Evolutionary conservation across 768 basidiomycete species (phyloP).

Genomic region (Boletus eberwhitei): DNA sequence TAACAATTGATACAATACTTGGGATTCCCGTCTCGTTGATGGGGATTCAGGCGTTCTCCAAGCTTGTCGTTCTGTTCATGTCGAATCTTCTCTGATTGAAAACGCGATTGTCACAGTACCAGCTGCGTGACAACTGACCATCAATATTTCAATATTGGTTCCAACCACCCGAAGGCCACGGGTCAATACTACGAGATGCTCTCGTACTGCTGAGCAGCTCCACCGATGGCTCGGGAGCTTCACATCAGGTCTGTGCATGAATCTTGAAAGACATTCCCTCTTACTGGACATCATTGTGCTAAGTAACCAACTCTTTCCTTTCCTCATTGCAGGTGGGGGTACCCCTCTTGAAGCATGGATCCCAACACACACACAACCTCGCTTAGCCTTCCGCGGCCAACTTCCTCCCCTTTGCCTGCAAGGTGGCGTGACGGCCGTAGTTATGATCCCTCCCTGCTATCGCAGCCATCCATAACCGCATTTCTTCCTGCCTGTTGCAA

Average conservation of each 20-base stretch:
- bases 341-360: conserved; percentile 17
- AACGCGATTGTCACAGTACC: conserved; percentile 15
- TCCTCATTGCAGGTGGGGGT: conserved; percentile 14
- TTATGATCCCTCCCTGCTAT: conserved; percentile 21
- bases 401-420: conserved; percentile 27
- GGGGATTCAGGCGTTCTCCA: conserved; percentile 3
- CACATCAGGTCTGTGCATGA: conserved; percentile 5
- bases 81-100: conserved; percentile 16
- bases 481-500: conserved; percentile 25
- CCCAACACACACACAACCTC: conserved; percentile 21
- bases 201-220: background rate
- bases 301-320: conserved; percentile 1
- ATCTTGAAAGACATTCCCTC: conserved; percentile 10
- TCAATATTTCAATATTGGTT: background rate
- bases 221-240: conserved; percentile 1
- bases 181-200: background rate
- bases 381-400: conserved; percentile 26
- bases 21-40: conserved; percentile 15
- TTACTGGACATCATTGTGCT: conserved; percentile 6
- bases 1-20: conserved; percentile 4
- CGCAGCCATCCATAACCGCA: conserved; percentile 23
- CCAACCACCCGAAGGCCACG: conserved; percentile 6
- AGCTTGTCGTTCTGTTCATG: conserved; percentile 19
- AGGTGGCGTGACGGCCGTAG: conserved; percentile 20
- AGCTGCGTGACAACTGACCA: conserved; percentile 9